Evolutionary conservation across 768 basidiomycete genomes (phyloP).

Genomic region (Suillus lakei): DNA sequence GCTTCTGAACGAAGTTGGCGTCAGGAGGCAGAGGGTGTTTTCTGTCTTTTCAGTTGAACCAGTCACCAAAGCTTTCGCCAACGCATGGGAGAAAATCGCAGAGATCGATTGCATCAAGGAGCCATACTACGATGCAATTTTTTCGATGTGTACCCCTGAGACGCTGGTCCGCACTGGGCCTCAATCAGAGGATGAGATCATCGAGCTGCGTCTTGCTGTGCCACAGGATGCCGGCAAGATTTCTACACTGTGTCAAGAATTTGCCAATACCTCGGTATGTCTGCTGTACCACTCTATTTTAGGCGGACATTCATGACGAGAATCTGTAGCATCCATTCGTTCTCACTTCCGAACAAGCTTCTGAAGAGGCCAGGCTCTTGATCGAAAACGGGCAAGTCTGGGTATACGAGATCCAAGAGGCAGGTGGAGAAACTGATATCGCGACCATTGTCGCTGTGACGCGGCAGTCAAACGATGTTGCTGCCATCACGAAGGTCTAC

Average conservation of each 20-base stretch:
- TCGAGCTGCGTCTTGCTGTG: conserved; percentile 41
- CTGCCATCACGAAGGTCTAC: conserved; percentile 63
- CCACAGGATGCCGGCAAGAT: conserved; percentile 44
- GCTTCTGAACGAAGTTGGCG: conserved; percentile 32
- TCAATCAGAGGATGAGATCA: conserved; percentile 38
- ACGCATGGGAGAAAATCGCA: conserved; percentile 48
- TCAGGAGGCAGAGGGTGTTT: conserved; percentile 52
- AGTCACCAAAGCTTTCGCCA: conserved; percentile 48
- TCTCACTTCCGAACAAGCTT: conserved; percentile 42
- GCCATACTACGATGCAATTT: conserved; percentile 56
- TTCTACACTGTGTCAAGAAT: conserved; percentile 52
- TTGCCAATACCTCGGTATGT: conserved; percentile 57
- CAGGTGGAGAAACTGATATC: conserved; percentile 24
- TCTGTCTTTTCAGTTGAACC: conserved; percentile 61
- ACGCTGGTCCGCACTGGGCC: conserved; percentile 37
- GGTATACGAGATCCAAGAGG: conserved; percentile 50
- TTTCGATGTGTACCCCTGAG: conserved; percentile 47
- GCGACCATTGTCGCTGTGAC: conserved; percentile 61
- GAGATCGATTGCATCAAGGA: conserved; percentile 41
- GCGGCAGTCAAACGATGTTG: conserved; percentile 52
- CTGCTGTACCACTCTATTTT: conserved; percentile 9
- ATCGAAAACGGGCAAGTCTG: conserved; percentile 55
- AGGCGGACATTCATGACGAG: neutral
- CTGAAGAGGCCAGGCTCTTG: conserved; percentile 50
- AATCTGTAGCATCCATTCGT: conserved; percentile 48